Percentiles rank a stretch among this genome's conserved stretches.
Conservation (phyloP, 345 rosid genomes). For the Geranium rotundifolium region DNA sequence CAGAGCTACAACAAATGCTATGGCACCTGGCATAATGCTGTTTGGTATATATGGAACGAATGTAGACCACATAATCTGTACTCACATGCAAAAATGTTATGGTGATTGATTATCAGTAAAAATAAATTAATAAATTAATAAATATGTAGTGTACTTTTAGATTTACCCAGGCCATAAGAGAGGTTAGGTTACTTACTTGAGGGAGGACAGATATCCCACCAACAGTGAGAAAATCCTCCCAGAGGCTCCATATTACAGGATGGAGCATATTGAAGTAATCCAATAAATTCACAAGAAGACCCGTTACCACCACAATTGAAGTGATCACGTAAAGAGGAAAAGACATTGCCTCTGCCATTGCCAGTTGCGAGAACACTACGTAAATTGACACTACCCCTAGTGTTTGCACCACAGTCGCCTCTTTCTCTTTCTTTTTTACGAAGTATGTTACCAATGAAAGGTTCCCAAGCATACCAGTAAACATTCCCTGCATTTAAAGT, state of each 20-base stretch:
- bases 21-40: conserved; percentile 53
- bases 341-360: conserved; percentile 82
- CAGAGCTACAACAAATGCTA: conserved; percentile 48
- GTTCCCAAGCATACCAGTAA: conserved; percentile 81
- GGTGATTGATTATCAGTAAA: conserved; percentile 1
- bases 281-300: conserved; percentile 46
- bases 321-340: conserved; percentile 35
- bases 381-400: conserved; percentile 56
- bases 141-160: not conserved
- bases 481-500: conserved; percentile 56
- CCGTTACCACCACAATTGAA: conserved; percentile 46
- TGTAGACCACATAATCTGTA: conserved; percentile 90
- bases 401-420: conserved; percentile 69
- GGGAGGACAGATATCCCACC: conserved; percentile 75
- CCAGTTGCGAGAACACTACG: conserved; percentile 63
- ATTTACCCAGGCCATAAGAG: conserved; percentile 5
- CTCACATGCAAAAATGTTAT: conserved; percentile 3
- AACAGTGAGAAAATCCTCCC: conserved; percentile 81
- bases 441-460: conserved; percentile 79
- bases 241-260: conserved; percentile 43
- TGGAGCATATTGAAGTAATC: conserved; percentile 44
- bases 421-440: conserved; percentile 65
- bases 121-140: not conserved
- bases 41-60: conserved; percentile 69
- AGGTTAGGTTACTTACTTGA: conserved; percentile 35